Base-by-base conservation (phyloP, 169 alveolate species). In the Plasmodium ovale region DNA sequence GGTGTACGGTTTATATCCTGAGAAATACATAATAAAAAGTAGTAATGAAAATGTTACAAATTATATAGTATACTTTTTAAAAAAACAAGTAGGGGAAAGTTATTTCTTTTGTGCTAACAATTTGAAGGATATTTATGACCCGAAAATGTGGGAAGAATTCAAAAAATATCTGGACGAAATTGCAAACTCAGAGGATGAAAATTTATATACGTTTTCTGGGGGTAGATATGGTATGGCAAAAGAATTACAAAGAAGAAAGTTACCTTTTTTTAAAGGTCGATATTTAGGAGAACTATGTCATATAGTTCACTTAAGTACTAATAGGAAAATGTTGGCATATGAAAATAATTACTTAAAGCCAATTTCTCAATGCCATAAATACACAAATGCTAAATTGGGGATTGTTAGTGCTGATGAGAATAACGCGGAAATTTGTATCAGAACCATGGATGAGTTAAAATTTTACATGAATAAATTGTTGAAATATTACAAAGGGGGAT, bases 181-280 rank as follows among this genome's bases (percentile, higher is more conserved):
- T 49, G 90, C 92, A 25, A 72, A 79, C 27, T 72, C 88, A 37
- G 92, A 88, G 5, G 93, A 89, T 71, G 74, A 87, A 21, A 73
- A 27, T n/a, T 31, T 87, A 67, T 88, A 91, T 56, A 74, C 88
- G 1, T 93, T 93, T 87, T 92, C 96, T 1, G 96, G 96, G 3
- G 92, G 94, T 49, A 95, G 95, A 31, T 95, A 95, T 88, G 97
- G 97, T 39, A 90, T 94, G 93, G 94, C 96, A 44, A 92, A 92
- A 89, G 92, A 84, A 31, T 69, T 95, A 67, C 87, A 89, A 58
- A 56, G 85, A 70, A 79, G 90, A 87, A 89, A 92, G 56, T 74
- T 95, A 9, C 93, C 94, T 1, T 95, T 95, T 87, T 79, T 95
- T 51, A 72, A 77, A 54, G 94, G 93, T 0, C 84, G 77, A 88